Evolutionary conservation across 2,329 filamentous ascomycete species (phyloP), one percentile per base, ranked within the genome.

Genomic region (Sarocladium strictum): DNA sequence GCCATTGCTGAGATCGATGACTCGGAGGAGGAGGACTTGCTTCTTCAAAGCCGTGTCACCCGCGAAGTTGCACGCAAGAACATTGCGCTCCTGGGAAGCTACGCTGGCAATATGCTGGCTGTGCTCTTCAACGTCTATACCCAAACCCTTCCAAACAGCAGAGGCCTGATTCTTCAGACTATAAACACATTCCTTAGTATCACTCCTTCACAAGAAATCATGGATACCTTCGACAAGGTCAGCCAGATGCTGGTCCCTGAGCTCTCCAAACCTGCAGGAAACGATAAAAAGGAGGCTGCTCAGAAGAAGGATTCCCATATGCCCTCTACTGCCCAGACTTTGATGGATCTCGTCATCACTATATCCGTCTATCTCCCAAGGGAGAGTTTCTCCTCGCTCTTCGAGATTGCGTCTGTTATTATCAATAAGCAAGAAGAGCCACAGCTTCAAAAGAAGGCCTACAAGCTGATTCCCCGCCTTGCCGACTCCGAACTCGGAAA

Each of bases 81-180:
- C 65, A 73, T 97, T 37, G 75, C 83, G n/a, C 86, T 96, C 67
- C 77, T 99, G 12, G 84, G 89, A 15, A 75, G 76, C 1, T 92
- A 94, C 65, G 81, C 93, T 1, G 87, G 87, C 57, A 97, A 97
- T 64, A 81, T 99, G 72, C 82, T 99, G 40, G 92, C 94, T 6
- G 93, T 97, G 0, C 76, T 99, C n/a, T 97, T 99, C 78, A 99
- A 99, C 67, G 93, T 99, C 43, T 99, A 99, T 74, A 96, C 89
- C 59, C 89, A 97, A 69, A 99, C 94, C 1, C 78, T 99, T 24
- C 93, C 94, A 2, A 90, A 97, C 65, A 94, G 90, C 64, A 83
- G 94, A 61, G 92, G 90, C 0, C 90, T 89, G 19, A 94, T 99
- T 54, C 76, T 99, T 32, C 89, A 93, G 67, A 96, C 92, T 58